Base-by-base conservation (phyloP, 2,329 filamentous ascomycete genomes). In the Aquanectria penicillioides region DNA sequence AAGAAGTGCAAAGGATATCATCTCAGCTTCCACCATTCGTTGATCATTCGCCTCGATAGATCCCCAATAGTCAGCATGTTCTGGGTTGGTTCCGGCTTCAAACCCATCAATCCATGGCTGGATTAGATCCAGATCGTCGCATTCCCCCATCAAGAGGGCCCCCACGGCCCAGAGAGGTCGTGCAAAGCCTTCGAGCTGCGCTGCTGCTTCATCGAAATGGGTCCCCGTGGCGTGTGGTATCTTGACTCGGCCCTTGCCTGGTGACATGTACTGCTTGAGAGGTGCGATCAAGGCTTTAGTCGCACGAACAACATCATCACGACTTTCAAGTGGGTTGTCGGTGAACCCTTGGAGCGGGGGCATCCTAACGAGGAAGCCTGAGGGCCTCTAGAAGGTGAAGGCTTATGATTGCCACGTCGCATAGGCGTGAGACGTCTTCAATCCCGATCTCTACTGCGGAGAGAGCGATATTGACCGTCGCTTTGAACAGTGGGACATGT, bases 21-120 rank as follows among this genome's bases (percentile, higher is more conserved):
- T 79, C 63, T 85, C 82, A 37, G 81, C 77, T 61, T 85, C 83
- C 1, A 85, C 83, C 82, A 84, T 85, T 3, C 81, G 69, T 62
- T 85, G 83, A 44, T 84, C 81, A n/a, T 73, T 72, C 5, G 81
- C 66, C 0, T 73, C 69, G 2, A 84, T 75, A 1, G 72, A 68
- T 0, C 81, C 81, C 82, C 82, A 85, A 60, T 82, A 85, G 20
- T 78, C 77, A 0, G 60, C 28, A 17, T 73, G 65, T 0, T 57
- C 26, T 0, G 75, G 75, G 17, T 79, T 70, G 0, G 71, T 72
- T 5, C 77, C 77, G 1, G 62, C 47, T 9, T 65, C 48, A 6
- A 67, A 75, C 28, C 26, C 77, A 64, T 15, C 64, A 23, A 34
- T 73, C 75, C 75, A 78, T 46, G 66, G 64, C 12, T 65, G 47